Conservation (phyloP, 495 filamentous ascomycete species). For the Rhizodiscina lignyota region DNA sequence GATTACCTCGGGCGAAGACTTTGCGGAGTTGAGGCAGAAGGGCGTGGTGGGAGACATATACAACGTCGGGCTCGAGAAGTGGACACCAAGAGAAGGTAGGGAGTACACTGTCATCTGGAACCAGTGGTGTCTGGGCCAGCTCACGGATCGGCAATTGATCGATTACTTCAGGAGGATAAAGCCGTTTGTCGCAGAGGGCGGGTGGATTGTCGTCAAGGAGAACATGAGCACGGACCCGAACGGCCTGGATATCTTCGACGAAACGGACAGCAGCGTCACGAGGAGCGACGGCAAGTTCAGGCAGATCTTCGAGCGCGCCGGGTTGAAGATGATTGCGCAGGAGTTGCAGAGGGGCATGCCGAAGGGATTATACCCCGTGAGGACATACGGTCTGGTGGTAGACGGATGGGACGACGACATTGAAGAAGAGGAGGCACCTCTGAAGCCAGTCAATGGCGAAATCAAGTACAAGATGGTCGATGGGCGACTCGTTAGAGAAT, state of each 20-base stretch:
- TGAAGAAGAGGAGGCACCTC: too few species aligned
- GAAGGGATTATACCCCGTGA: slow-evolving; percentile 19
- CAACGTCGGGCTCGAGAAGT: slow-evolving; percentile 60
- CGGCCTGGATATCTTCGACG: slow-evolving; percentile 55
- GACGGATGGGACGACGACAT: neutral
- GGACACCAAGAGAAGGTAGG: slow-evolving; percentile 39
- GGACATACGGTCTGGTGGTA: slow-evolving; percentile 17
- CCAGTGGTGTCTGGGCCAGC: slow-evolving; percentile 87
- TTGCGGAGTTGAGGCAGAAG: slow-evolving; percentile 4
- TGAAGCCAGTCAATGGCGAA: too few species aligned
- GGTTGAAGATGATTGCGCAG: slow-evolving; percentile 44
- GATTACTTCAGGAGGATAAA: slow-evolving; percentile 48
- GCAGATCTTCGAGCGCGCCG: slow-evolving; percentile 50
- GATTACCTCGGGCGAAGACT: slow-evolving; percentile 19
- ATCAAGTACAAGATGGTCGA: too few species aligned
- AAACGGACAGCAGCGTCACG: slow-evolving; percentile 65
- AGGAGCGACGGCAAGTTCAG: slow-evolving; percentile 54
- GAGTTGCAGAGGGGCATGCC: slow-evolving; percentile 53
- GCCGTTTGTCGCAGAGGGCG: slow-evolving; percentile 29
- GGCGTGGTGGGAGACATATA: slow-evolving; percentile 41
- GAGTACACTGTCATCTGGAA: slow-evolving; percentile 51
- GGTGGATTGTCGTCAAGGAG: slow-evolving; percentile 68
- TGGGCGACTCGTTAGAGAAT: too few species aligned
- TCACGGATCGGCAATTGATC: slow-evolving; percentile 64
- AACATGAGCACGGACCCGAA: slow-evolving; percentile 47